phyloP scores from a whole-genome alignment of 768 basidiomycete genomes.

The Leccinum obscurum region DNA sequence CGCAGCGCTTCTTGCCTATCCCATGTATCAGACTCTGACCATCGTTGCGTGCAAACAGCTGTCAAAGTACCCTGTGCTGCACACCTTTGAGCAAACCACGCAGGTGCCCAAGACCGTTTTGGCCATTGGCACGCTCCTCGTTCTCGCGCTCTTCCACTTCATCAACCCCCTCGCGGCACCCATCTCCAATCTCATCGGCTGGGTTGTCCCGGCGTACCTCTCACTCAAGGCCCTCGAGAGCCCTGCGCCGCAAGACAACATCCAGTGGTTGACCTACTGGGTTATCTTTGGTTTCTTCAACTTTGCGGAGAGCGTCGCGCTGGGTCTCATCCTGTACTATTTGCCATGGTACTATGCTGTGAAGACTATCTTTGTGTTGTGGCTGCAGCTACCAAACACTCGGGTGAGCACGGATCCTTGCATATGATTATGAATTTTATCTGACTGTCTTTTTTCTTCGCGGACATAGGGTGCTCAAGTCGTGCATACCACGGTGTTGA shows the following conservation, averaged over 20 bases:
- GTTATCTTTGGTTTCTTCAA: slow-evolving; percentile 92
- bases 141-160: slow-evolving; percentile 74
- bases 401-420: slow-evolving; percentile 54
- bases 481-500: slow-evolving; percentile 73
- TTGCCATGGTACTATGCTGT: slow-evolving; percentile 92
- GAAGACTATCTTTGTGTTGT: slow-evolving; percentile 90
- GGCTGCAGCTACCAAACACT: slow-evolving; percentile 86
- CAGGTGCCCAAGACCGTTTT: slow-evolving; percentile 92
- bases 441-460: background rate
- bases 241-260: slow-evolving; percentile 79
- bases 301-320: slow-evolving; percentile 85
- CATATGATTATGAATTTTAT: background rate
- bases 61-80: slow-evolving; percentile 83
- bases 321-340: slow-evolving; percentile 86
- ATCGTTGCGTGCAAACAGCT: slow-evolving; percentile 44
- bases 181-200: slow-evolving; percentile 93
- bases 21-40: background rate
- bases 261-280: slow-evolving; percentile 99
- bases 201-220: slow-evolving; percentile 91
- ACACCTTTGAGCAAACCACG: slow-evolving; percentile 83
- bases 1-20: slow-evolving; percentile 20
- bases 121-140: slow-evolving; percentile 67
- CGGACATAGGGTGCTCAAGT: slow-evolving; percentile 76
- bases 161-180: slow-evolving; percentile 91
- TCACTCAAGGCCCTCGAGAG: slow-evolving; percentile 93